Evolutionary conservation across 1,139 yeast genomes (phyloP), one percentile per base, ranked within the genome.

Genomic region (Arxiozyma telluris): DNA sequence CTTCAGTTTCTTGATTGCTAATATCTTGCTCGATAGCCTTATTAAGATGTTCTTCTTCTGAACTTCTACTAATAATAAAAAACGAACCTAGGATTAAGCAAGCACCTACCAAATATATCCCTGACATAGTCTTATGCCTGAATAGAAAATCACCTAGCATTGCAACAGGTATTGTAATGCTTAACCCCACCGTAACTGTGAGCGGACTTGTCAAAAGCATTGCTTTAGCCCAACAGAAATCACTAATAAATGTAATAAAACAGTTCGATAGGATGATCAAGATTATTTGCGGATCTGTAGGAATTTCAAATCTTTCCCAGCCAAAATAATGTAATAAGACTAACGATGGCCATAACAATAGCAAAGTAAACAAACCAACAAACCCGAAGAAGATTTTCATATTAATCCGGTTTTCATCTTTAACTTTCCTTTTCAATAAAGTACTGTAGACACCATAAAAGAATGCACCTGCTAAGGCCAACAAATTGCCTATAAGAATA

Each of bases 211-310:
- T 93, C 66, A 93, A 74, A 41, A 93, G 76, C 78, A 91, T 94
- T 0, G 98, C 96, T 61, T 89, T 81, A 47, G 96, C 96, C 98
- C 98, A 93, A 65, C 95, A 83, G 61, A 85, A 89, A 67, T 93
- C 98, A 48, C 96, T 86, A 20, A 90, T 72, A 61, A 93, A 83
- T 0, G 97, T 89, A 45, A 89, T 82, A 30, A 80, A 64, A 53
- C 93, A 87, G 68, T 93, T 93, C 50, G 80, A 61, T 0, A 79
- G 54, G 12, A 93, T 73, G 5, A 90, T 73, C 1, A 72, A 58
- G 67, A 84, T 73, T 2, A 87, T 81, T 49, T 74, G 73, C 0
- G 70, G 57, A 1, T 80, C 71, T 1, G 77, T 74, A 0, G 98
- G 98, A 47, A 84, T 63, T 61, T 80, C 89, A 61, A 93, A 84